phyloP scores from a whole-genome alignment of 768 basidiomycete genomes.

The Clavaria fumosa region DNA sequence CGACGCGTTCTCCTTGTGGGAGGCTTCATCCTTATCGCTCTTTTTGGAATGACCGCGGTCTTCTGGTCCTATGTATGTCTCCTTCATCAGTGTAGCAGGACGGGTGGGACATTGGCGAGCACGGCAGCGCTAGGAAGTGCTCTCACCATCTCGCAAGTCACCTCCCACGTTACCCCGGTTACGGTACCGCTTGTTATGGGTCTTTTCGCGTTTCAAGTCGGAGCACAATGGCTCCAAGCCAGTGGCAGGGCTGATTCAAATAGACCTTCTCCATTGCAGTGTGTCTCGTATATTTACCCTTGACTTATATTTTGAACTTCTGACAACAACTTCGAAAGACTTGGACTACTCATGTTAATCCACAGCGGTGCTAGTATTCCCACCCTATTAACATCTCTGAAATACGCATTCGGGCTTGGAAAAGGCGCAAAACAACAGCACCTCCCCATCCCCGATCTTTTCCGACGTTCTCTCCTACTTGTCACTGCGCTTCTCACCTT shows the following conservation, averaged over 20 bases:
- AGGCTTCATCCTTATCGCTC: background rate
- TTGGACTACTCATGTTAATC: background rate
- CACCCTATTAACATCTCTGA: background rate
- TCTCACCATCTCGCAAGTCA: background rate
- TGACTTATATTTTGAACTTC: background rate
- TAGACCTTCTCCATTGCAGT: background rate
- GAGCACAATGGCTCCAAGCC: background rate
- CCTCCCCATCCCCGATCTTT: background rate
- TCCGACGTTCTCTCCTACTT: background rate
- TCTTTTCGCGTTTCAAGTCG: background rate
- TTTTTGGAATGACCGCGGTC: background rate
- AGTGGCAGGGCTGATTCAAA: background rate
- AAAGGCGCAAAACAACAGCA: background rate
- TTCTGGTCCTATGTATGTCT: background rate
- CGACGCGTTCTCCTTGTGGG: background rate
- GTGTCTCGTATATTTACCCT: background rate
- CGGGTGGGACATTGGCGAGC: background rate
- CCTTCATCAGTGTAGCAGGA: background rate
- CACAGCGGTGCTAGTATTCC: background rate
- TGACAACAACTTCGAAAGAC: background rate
- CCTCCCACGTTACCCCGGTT: background rate
- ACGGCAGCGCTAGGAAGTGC: background rate
- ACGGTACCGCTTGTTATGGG: background rate
- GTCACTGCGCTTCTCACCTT: background rate
- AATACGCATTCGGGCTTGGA: background rate